Percentiles rank a stretch among this genome's conserved stretches.
These are phyloP conservation scores for Halophytophthora polymorphica DNA, from an alignment of 352 stramenopile species.

Conservation along the genomic window DNA sequence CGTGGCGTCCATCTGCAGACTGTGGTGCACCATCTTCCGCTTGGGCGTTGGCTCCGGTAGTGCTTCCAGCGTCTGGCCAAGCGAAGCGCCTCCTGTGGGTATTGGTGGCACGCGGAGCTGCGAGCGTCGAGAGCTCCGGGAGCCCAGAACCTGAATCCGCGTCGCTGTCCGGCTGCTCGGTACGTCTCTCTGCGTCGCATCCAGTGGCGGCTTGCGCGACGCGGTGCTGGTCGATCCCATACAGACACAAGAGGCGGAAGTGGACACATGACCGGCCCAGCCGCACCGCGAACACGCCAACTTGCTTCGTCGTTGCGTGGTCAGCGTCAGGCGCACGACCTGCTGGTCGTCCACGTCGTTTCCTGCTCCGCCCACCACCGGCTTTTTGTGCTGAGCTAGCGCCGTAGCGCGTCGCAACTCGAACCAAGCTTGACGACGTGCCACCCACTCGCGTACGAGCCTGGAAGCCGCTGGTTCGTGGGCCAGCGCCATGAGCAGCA, in stretches of 20 bases:
- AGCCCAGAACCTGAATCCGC: conserved; percentile 5
- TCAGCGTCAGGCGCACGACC: conserved; percentile 28
- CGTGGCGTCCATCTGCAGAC: conserved; percentile 19
- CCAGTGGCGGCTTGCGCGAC: neutral
- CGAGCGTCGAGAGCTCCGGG: neutral
- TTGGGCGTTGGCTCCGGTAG: neutral
- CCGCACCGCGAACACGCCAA: conserved; percentile 56
- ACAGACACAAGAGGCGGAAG: conserved; percentile 38
- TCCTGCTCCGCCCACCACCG: conserved; percentile 31
- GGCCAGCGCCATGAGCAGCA: conserved; percentile 25
- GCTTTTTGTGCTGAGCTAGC: conserved; percentile 49
- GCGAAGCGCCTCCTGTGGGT: too few species aligned
- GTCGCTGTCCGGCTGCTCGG: conserved; percentile 6
- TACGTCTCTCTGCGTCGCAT: conserved; percentile 8
- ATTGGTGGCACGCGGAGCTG: neutral
- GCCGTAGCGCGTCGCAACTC: conserved; percentile 54
- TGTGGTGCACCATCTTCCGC: conserved; percentile 6
- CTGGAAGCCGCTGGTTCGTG: conserved; percentile 30
- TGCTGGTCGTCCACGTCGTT: conserved; percentile 7
- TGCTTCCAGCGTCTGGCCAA: too few species aligned
- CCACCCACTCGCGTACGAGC: conserved; percentile 39
- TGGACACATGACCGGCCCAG: conserved; percentile 48
- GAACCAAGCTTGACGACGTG: conserved; percentile 46
- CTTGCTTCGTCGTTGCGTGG: conserved; percentile 42
- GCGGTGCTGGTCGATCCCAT: conserved; percentile 7